A percentile compares a stretch with the other conserved stretches of the same genome.
These are phyloP conservation scores for Zizania latifolia DNA, from an alignment of 176 grass and related monocot genomes.

Conservation along the genomic window DNA sequence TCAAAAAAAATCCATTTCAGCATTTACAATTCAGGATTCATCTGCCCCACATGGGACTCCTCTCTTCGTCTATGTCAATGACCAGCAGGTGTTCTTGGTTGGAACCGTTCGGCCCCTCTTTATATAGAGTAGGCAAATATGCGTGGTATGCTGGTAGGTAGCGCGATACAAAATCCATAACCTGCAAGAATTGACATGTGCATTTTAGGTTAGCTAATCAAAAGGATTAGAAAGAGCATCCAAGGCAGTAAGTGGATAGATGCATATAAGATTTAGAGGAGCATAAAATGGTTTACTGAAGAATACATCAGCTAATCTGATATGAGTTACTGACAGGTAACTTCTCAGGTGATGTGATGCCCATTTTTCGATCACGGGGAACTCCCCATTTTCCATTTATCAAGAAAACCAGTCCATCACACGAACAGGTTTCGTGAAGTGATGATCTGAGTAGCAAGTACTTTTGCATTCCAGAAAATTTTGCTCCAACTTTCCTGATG, in stretches of 20 bases:
- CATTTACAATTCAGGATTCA: conserved; percentile 32
- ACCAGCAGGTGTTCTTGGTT: conserved; percentile 66
- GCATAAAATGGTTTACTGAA: not conserved
- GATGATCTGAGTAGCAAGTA: not conserved
- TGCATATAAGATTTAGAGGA: not conserved
- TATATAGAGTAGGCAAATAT: conserved; percentile 72
- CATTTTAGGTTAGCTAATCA: not conserved
- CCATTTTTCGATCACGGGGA: not conserved
- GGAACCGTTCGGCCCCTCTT: conserved; percentile 67
- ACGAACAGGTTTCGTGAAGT: not conserved
- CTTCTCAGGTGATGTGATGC: not conserved
- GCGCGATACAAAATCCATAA: conserved; percentile 93
- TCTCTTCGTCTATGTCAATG: conserved; percentile 76
- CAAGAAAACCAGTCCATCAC: not conserved
- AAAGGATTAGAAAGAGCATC: not conserved
- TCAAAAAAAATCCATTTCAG: conserved; percentile 14
- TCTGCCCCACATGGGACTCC: conserved; percentile 55
- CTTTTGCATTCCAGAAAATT: not conserved
- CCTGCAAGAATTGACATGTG: conserved; percentile 43
- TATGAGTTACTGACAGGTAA: not conserved
- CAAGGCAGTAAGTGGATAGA: not conserved
- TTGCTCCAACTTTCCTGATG: not conserved
- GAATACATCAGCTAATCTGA: not conserved
- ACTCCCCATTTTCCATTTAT: not conserved
- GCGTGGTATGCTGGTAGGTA: conserved; percentile 89